Percentiles rank a stretch among this genome's conserved stretches.
These are phyloP conservation scores for Globisporangium nagaii DNA, from an alignment of 352 stramenopile species.

Conservation along the genomic window DNA sequence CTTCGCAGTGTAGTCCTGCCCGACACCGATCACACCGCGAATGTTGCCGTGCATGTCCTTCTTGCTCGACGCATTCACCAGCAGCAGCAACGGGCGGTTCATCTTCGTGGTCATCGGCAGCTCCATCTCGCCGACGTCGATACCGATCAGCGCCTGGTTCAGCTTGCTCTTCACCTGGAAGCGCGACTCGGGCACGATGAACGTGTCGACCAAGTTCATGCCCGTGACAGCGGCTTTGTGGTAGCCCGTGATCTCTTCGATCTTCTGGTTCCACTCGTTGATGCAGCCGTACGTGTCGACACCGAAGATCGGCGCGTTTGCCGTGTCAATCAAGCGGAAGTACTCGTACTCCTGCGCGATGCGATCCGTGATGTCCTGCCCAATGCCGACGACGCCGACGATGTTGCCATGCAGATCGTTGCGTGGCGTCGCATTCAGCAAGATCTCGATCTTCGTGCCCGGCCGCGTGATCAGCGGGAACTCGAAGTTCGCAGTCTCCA, in stretches of 20 bases:
- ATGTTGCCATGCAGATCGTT: slow-evolving; percentile 71
- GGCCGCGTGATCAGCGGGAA: slow-evolving; percentile 77
- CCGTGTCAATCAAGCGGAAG: slow-evolving; percentile 69
- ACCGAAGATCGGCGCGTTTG: slow-evolving; percentile 71
- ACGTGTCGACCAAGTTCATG: slow-evolving; percentile 52
- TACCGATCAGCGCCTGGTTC: slow-evolving; percentile 63
- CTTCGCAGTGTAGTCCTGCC: slow-evolving; percentile 85
- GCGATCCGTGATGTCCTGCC: slow-evolving; percentile 77
- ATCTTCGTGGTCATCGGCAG: slow-evolving; percentile 54
- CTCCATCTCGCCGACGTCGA: slow-evolving; percentile 69
- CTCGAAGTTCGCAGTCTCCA: slow-evolving; percentile 85
- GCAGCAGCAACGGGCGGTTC: slow-evolving; percentile 33
- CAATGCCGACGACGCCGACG: slow-evolving; percentile 84
- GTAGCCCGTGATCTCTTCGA: slow-evolving; percentile 67
- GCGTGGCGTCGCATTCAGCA: slow-evolving; percentile 68
- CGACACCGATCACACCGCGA: slow-evolving; percentile 83
- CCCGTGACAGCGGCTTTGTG: slow-evolving; percentile 53
- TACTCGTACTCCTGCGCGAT: slow-evolving; percentile 79
- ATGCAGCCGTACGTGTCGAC: slow-evolving; percentile 69
- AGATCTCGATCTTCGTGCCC: slow-evolving; percentile 66
- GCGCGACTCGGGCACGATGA: slow-evolving; percentile 53
- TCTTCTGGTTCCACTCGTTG: slow-evolving; percentile 79
- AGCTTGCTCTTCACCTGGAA: slow-evolving; percentile 43
- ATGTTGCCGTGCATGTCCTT: slow-evolving; percentile 86
- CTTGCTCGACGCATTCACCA: slow-evolving; percentile 70